Evolutionary conservation across 306 rosid species (phyloP).

Genomic region (Comarum palustre): DNA sequence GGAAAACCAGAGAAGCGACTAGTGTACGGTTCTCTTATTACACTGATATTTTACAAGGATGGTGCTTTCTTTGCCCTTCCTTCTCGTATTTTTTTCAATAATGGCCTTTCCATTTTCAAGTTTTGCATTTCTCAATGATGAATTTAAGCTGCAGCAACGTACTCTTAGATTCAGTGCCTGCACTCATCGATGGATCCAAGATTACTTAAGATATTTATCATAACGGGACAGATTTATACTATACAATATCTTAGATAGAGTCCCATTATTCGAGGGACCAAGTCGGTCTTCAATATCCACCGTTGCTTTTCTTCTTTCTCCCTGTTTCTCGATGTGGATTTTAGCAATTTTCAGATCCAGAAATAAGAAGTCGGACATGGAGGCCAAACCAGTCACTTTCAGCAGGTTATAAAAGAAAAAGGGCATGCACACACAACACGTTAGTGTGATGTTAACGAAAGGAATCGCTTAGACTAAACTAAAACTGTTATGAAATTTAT

Average conservation of each 20-base stretch:
- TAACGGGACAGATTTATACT: neutral
- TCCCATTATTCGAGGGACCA: neutral
- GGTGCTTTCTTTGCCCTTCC: neutral
- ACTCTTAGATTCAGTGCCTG: conserved; percentile 27
- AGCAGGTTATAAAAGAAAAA: neutral
- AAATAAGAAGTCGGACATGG: neutral
- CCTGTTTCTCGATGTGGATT: neutral
- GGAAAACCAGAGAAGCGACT: neutral
- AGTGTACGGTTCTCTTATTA: neutral
- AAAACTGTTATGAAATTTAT: too few relatives aligned
- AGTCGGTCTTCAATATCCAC: conserved; percentile 16
- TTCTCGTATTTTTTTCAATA: neutral
- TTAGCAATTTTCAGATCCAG: neutral
- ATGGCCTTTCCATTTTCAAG: conserved; percentile 6
- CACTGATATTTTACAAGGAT: conserved; percentile 19
- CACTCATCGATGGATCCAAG: conserved; percentile 41
- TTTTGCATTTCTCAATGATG: neutral
- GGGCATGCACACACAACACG: neutral
- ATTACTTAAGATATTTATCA: neutral
- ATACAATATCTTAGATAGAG: neutral
- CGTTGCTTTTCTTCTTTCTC: neutral
- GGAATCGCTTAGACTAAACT: neutral
- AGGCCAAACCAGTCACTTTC: neutral
- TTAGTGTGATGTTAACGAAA: neutral
- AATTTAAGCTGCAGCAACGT: neutral